A percentile compares a stretch with the other conserved stretches of the same genome.
phyloP scores from a whole-genome alignment of 2,329 filamentous ascomycete genomes.

The Chaetomium globosum region DNA sequence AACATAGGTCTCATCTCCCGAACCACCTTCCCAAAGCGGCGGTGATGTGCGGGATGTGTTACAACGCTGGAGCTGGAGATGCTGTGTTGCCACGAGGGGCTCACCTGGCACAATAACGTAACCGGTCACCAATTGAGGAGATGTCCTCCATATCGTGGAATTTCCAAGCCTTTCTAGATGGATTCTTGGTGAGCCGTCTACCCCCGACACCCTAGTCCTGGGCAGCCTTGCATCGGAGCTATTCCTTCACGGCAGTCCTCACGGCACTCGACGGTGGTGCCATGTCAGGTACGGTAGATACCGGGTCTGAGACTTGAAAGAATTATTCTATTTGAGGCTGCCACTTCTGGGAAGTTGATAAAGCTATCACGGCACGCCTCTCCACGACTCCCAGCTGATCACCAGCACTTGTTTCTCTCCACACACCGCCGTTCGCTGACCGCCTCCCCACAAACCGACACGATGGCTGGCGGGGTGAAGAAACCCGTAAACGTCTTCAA shows the following conservation, averaged over 20 bases:
- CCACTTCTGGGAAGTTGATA: not conserved
- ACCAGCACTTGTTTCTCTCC: not conserved
- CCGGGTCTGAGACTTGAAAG: not conserved
- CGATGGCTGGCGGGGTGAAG: conserved; percentile 56
- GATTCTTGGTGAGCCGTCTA: not conserved
- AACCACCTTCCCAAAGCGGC: not conserved
- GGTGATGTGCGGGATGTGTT: not conserved
- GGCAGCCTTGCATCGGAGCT: not conserved
- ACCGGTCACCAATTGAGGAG: not conserved
- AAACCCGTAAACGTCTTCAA: conserved; percentile 66
- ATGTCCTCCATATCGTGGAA: not conserved
- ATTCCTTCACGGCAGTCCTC: not conserved
- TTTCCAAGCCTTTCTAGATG: not conserved
- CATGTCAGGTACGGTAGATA: not conserved
- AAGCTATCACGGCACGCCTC: not conserved
- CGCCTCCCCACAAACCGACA: not conserved
- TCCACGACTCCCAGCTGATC: not conserved
- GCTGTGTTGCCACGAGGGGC: not conserved
- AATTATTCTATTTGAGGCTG: not conserved
- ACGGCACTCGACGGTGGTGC: not conserved
- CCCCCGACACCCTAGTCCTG: not conserved
- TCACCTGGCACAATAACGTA: not conserved
- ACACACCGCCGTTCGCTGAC: not conserved
- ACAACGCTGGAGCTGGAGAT: not conserved
- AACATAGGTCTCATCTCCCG: not conserved